Evolutionary conservation across 116 monocot genomes (phyloP).

Genomic region (Posidonia oceanica): DNA sequence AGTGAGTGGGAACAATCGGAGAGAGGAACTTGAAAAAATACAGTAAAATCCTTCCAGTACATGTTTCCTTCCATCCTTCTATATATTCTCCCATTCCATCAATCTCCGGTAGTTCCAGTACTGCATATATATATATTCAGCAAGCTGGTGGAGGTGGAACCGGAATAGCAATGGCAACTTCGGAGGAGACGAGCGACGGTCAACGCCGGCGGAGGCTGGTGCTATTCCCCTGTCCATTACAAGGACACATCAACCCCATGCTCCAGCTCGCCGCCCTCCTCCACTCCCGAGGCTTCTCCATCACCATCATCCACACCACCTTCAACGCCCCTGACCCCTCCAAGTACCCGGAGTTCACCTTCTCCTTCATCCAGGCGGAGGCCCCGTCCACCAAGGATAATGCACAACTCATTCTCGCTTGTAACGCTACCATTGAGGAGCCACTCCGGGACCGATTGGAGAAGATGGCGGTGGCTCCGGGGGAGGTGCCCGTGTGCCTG

Average conservation of each 20-base stretch:
- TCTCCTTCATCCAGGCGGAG: constrained; percentile 6
- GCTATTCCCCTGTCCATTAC: constrained; percentile 12
- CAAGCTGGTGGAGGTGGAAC: too few species aligned
- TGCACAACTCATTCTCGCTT: background rate
- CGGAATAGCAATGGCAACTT: background rate
- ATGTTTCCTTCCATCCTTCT: too few species aligned
- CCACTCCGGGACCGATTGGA: background rate
- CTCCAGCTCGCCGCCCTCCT: constrained; percentile 17
- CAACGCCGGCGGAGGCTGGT: background rate
- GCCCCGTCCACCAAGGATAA: background rate
- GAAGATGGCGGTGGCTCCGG: too few species aligned
- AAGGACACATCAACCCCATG: constrained; percentile 25
- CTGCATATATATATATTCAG: too few species aligned
- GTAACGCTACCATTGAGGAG: background rate
- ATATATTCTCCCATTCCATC: too few species aligned
- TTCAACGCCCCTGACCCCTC: constrained; percentile 19
- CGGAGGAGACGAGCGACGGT: too few species aligned
- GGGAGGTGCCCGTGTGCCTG: constrained; percentile 2
- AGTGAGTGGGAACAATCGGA: too few species aligned
- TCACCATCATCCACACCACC: constrained; percentile 17
- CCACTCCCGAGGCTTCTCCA: constrained; percentile 11
- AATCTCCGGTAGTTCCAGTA: too few species aligned
- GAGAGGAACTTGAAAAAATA: too few species aligned
- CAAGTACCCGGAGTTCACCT: constrained; percentile 15
- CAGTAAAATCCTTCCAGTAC: too few species aligned